Evolutionary conservation across 495 filamentous ascomycete species (phyloP), one percentile per base, ranked within the genome.

Genomic region (Xylaria scruposa): DNA sequence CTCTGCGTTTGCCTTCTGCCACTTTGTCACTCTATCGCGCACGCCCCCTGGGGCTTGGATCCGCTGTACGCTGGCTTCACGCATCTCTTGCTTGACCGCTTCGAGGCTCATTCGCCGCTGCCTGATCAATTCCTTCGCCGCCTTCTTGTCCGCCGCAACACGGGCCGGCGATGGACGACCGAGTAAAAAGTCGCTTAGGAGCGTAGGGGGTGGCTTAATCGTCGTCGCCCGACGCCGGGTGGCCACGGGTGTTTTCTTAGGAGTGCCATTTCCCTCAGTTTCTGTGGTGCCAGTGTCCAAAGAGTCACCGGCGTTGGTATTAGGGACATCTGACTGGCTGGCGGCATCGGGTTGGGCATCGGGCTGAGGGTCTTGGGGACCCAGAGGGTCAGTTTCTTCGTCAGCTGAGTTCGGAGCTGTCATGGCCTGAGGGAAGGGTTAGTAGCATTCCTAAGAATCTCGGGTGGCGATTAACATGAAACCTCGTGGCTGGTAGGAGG

Each of bases 1-100:
- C 19, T 85, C 85, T 79, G 77, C 90, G 84, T 76, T 92, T 80
- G 75, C 85, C 86, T 87, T 94, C 73, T 95, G 92, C 92, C 92
- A 95, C 82, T 88, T 86, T 59, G 91, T 90, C 21, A 95, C 90
- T 72, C 91, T 85, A 46, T 91, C 88, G 61, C 87, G 85, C 12
- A 94, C 92, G 12, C 83, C 83, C 1, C 83, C 82, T 0, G 86
- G 86, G 44, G 80, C 81, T 71, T 85, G 84, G 8, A 88, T 67
- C 65, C 81, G 82, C 67, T 81, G 79, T 36, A 89, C 79, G 13
- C 80, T 72, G 12, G 81, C 82, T 60, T 83, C 81, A 29, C 81
- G 79, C 85, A 89, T 87, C 72, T 88, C 85, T 65, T 85, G 78
- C 71, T 81, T 80, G 29, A 85, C 83, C 47, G 82, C 77, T 67